phyloP scores from a whole-genome alignment of 169 alveolate species.

The Plasmodium vivax region DNA sequence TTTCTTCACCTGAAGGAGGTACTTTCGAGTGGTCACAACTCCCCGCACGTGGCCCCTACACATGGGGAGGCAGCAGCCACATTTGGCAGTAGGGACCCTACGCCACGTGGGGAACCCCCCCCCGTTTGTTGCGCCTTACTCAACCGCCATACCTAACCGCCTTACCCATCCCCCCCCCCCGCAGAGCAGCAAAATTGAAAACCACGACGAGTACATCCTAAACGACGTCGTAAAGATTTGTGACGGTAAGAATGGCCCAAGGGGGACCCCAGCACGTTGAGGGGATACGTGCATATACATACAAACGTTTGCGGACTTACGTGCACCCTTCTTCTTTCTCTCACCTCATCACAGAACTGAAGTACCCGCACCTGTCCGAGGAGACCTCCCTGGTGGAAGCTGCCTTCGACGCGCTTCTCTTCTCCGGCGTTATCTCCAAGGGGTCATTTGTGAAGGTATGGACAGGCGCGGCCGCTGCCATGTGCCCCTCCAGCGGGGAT shows the following conservation, averaged over 20 bases:
- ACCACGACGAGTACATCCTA: conserved; percentile 66
- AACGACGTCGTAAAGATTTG: conserved; percentile 52
- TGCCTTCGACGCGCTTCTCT: conserved; percentile 44
- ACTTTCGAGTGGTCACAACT: not conserved
- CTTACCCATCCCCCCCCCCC: not conserved
- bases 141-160: not conserved
- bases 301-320: not conserved
- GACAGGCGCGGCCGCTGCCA: not conserved
- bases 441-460: conserved; percentile 54
- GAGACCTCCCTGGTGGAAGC: conserved; percentile 72
- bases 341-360: conserved; percentile 14
- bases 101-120: not conserved
- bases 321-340: not conserved
- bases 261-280: not conserved
- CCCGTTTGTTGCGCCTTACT: not conserved
- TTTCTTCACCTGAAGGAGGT: conserved; percentile 50
- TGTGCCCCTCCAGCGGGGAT: not conserved
- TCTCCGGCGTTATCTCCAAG: conserved; percentile 52
- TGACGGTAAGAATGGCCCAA: conserved; percentile 8
- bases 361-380: conserved; percentile 68
- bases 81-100: too few species aligned
- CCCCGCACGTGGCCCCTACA: not conserved
- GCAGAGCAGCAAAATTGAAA: conserved; percentile 74
- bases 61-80: too few species aligned
- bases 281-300: not conserved